phyloP scores from a whole-genome alignment of 306 rosid genomes.

The Rosa multiflora region DNA sequence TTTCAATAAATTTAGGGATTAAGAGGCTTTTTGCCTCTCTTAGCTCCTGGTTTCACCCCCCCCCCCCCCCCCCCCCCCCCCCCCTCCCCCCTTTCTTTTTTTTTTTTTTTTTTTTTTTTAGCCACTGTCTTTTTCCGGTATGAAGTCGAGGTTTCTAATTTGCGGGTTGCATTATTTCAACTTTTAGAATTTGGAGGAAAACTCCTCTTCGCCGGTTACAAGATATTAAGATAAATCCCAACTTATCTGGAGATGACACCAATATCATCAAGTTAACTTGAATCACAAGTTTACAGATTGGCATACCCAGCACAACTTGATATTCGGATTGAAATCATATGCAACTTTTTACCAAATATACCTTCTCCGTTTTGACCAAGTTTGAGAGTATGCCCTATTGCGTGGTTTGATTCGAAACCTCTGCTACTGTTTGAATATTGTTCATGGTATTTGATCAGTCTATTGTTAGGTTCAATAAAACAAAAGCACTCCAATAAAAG shows the following conservation, averaged over 20 bases:
- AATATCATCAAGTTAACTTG: background rate
- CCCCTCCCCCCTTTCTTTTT: too few species aligned
- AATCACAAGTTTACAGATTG: background rate
- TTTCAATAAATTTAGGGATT: too few species aligned
- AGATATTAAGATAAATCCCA: too few species aligned
- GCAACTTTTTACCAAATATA: background rate
- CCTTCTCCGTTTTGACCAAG: background rate
- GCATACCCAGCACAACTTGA: background rate
- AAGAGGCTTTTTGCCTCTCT: too few species aligned
- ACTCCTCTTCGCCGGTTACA: too few species aligned
- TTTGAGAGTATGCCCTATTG: background rate
- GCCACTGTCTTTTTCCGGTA: too few species aligned
- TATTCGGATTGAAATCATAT: background rate
- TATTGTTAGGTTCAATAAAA: background rate
- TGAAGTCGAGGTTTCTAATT: too few species aligned
- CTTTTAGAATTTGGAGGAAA: too few species aligned
- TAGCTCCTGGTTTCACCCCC: too few species aligned
- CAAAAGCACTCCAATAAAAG: background rate
- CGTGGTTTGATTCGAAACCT: conserved; percentile 1
- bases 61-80: too few species aligned
- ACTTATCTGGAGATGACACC: background rate
- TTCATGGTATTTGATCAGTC: background rate
- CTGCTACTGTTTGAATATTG: background rate
- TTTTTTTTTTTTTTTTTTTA: too few species aligned
- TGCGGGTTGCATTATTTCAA: too few species aligned